phyloP scores from a whole-genome alignment of 257 asterid genomes.

The Solanum peruvianum region DNA sequence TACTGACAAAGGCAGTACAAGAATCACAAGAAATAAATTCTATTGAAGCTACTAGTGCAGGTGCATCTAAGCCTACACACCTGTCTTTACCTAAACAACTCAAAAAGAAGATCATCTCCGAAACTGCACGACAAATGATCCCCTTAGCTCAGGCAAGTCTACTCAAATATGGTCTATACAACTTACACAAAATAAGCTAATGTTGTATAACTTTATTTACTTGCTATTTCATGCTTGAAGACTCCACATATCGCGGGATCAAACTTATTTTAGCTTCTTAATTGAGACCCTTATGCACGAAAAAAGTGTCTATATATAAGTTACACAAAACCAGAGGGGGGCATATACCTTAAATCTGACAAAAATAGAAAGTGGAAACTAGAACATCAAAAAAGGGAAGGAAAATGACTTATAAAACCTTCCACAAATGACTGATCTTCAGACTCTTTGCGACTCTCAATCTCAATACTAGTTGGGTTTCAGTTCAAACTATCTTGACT shows the following conservation, averaged over 20 bases:
- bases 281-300: neutral
- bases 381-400: too few relatives aligned
- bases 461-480: too few relatives aligned
- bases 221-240: neutral
- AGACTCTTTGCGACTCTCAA: too few relatives aligned
- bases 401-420: too few relatives aligned
- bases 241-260: neutral
- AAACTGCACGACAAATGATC: neutral
- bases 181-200: neutral
- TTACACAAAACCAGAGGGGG: too few relatives aligned
- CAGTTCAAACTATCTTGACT: too few relatives aligned
- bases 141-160: neutral
- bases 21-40: constrained; percentile 43
- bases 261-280: neutral
- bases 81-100: neutral
- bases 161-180: neutral
- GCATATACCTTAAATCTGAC: too few relatives aligned
- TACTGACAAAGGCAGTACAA: constrained; percentile 51
- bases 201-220: neutral
- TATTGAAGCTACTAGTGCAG: constrained; percentile 1
- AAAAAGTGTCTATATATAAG: neutral
- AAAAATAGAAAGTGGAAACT: too few relatives aligned
- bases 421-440: too few relatives aligned
- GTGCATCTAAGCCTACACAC: constrained; percentile 8
- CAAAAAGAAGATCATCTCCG: neutral